Evolutionary conservation across 2,329 filamentous ascomycete species (phyloP).

Genomic region (Arthroderma sp.): DNA sequence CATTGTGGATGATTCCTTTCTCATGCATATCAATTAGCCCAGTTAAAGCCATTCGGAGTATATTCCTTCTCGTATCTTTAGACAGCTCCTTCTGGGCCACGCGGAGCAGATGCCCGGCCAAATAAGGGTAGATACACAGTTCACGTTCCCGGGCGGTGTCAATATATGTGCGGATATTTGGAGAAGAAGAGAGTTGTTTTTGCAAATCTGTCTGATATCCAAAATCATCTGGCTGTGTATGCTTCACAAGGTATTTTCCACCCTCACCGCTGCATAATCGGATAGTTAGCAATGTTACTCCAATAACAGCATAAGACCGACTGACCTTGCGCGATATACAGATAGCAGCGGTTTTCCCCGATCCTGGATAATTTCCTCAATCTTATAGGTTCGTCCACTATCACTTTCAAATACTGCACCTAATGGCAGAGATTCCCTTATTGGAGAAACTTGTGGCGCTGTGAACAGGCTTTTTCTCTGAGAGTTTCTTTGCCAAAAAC

Average conservation of each 20-base stretch:
- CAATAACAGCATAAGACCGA: not conserved
- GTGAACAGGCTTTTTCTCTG: too few species aligned
- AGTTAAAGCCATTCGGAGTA: slow-evolving; percentile 13
- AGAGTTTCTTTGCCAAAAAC: too few species aligned
- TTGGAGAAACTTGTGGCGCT: too few species aligned
- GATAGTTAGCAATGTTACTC: slow-evolving; percentile 1
- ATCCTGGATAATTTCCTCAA: slow-evolving; percentile 7
- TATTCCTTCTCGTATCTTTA: slow-evolving; percentile 6
- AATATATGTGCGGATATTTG: slow-evolving; percentile 17
- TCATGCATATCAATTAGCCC: slow-evolving; percentile 24
- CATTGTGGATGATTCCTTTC: slow-evolving; percentile 21
- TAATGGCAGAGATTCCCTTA: slow-evolving; percentile 1
- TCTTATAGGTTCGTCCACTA: slow-evolving; percentile 7
- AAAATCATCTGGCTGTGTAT: slow-evolving; percentile 19
- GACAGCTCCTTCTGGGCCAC: slow-evolving; percentile 10
- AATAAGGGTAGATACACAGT: slow-evolving; percentile 14
- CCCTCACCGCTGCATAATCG: slow-evolving; percentile 5
- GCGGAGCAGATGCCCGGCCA: slow-evolving; percentile 11
- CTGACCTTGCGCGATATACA: slow-evolving; percentile 8
- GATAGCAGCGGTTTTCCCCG: slow-evolving; percentile 6
- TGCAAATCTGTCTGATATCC: slow-evolving; percentile 20
- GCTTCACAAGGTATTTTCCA: slow-evolving; percentile 11
- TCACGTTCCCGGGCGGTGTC: slow-evolving; percentile 14
- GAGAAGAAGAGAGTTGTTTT: slow-evolving; percentile 12
- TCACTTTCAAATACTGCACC: slow-evolving; percentile 9